phyloP scores from a whole-genome alignment of 2,329 filamentous ascomycete species.

The Nigrograna mackinnonii region DNA sequence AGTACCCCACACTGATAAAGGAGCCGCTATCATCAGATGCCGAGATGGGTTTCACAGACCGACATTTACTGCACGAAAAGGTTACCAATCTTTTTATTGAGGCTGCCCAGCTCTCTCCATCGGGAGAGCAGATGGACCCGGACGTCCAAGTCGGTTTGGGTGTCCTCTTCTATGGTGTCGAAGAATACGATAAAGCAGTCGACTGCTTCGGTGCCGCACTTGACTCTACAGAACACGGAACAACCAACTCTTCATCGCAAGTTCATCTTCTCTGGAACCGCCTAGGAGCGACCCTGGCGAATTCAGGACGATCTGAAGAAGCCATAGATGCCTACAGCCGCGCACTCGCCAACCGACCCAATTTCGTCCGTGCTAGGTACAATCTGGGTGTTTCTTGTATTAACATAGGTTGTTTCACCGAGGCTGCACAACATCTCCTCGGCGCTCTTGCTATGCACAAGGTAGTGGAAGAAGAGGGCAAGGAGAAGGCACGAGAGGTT shows the following conservation, averaged over 20 bases:
- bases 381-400: constrained; percentile 97
- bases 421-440: constrained; percentile 90
- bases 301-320: constrained; percentile 90
- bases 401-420: constrained; percentile 92
- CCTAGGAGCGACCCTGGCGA: constrained; percentile 92
- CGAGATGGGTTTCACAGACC: constrained; percentile 95
- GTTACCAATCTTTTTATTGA: constrained; percentile 90
- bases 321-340: constrained; percentile 96
- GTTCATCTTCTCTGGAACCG: constrained; percentile 97
- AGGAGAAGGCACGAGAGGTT: constrained; percentile 82
- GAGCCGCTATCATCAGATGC: constrained; percentile 72
- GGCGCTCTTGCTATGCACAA: constrained; percentile 95
- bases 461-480: constrained; percentile 82
- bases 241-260: constrained; percentile 81
- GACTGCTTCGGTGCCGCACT: constrained; percentile 96
- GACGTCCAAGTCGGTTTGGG: constrained; percentile 97
- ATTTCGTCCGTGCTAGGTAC: constrained; percentile 96
- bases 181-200: constrained; percentile 97
- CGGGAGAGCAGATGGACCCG: constrained; percentile 94
- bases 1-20: constrained; percentile 83
- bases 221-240: constrained; percentile 80
- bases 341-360: constrained; percentile 84
- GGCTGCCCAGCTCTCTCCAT: constrained; percentile 88
- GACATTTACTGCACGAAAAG: constrained; percentile 84
- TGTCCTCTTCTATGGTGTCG: constrained; percentile 95